Percentiles rank a stretch among this genome's conserved stretches.
These are phyloP conservation scores for Hanseniaspora singularis DNA, from an alignment of 805 yeast genomes.

Conservation along the genomic window DNA sequence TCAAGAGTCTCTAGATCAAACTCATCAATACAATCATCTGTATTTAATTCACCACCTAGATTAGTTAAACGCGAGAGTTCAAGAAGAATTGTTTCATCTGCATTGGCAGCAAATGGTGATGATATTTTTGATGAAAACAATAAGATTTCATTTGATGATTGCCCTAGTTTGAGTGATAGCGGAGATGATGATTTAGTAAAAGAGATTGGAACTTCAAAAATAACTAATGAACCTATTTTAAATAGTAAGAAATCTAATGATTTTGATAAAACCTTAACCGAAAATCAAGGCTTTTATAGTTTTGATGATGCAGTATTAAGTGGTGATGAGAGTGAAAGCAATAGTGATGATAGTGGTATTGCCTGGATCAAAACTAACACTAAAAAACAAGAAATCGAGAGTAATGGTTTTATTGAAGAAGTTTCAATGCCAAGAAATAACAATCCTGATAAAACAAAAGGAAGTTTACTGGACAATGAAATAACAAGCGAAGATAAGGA, in stretches of 20 bases:
- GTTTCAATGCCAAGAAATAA: not conserved
- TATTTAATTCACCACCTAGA: constrained; percentile 23
- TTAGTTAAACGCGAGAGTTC: constrained; percentile 25
- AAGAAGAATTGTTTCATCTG: constrained; percentile 28
- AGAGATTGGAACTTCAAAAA: constrained; percentile 24
- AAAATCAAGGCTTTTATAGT: not conserved
- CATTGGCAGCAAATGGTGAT: constrained; percentile 24
- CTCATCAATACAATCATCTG: constrained; percentile 20
- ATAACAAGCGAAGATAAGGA: not conserved
- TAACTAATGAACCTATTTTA: not conserved
- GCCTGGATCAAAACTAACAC: constrained; percentile 18
- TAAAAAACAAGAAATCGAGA: not conserved
- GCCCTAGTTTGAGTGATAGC: constrained; percentile 41
- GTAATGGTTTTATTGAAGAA: not conserved
- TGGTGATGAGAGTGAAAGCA: constrained; percentile 39
- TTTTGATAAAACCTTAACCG: not conserved
- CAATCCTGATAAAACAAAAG: not conserved
- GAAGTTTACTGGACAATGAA: not conserved
- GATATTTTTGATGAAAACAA: constrained; percentile 60
- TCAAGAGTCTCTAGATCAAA: constrained; percentile 20
- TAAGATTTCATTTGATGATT: constrained; percentile 55
- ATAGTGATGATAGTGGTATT: constrained; percentile 21
- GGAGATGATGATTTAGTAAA: not conserved
- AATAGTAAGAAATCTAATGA: not conserved
- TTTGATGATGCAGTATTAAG: not conserved